Conservation (phyloP, 106 monocot genomes). For the Dendrobium catenatum region DNA sequence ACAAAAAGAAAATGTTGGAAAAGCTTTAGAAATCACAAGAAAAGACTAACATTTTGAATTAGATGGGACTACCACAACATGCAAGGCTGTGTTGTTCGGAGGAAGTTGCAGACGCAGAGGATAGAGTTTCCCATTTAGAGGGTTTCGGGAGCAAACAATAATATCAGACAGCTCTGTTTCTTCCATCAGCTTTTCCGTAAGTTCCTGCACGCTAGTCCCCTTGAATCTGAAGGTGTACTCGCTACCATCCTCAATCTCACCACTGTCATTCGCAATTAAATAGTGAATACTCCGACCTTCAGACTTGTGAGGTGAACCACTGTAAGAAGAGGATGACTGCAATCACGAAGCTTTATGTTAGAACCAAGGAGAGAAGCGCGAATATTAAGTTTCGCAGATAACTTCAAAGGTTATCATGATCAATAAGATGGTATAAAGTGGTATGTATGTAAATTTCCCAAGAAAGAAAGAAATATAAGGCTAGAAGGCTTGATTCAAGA, state of each 20-base stretch:
- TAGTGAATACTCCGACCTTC: slow-evolving; percentile 71
- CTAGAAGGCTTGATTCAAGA: not conserved
- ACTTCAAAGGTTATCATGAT: not conserved
- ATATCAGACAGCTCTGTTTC: slow-evolving; percentile 47
- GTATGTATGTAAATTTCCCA: no score
- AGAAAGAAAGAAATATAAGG: not conserved
- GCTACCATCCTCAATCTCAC: slow-evolving; percentile 36
- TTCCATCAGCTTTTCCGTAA: slow-evolving; percentile 52
- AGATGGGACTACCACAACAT: slow-evolving; percentile 50
- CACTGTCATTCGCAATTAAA: slow-evolving; percentile 43
- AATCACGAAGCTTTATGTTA: not conserved
- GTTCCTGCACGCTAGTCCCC: slow-evolving; percentile 56
- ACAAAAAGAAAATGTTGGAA: not conserved
- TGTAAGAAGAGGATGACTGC: slow-evolving; percentile 49
- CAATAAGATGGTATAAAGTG: not conserved
- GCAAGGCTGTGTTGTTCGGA: slow-evolving; percentile 56
- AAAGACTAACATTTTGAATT: slow-evolving; percentile 47
- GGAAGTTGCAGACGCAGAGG: slow-evolving; percentile 67
- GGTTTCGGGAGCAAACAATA: slow-evolving; percentile 56
- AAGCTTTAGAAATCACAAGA: not conserved
- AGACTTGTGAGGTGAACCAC: slow-evolving; percentile 35
- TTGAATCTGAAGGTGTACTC: slow-evolving; percentile 35
- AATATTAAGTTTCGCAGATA: not conserved
- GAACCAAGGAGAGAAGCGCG: no score
- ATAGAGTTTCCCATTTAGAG: slow-evolving; percentile 42